These are phyloP conservation scores for Turnera subulata DNA, from an alignment of 345 rosid species.

Conservation along the genomic window DNA sequence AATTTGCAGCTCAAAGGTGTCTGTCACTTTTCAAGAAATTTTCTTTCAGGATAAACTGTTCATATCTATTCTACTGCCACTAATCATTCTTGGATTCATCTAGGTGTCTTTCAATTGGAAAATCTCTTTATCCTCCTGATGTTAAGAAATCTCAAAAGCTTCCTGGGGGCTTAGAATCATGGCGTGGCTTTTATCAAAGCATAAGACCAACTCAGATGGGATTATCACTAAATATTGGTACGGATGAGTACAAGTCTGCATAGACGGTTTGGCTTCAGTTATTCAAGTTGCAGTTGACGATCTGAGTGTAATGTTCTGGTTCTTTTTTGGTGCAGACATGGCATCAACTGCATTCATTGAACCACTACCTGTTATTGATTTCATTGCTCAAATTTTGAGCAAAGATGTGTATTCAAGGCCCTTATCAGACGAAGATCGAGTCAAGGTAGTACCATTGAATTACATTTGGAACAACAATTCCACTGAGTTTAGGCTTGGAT, in stretches of 20 bases:
- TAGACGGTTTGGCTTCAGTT: not conserved
- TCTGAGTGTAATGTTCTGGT: not conserved
- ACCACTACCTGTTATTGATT: conserved; percentile 38
- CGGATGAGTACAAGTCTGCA: not conserved
- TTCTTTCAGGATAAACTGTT: too few relatives aligned
- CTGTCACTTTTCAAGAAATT: too few relatives aligned
- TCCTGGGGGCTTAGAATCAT: conserved; percentile 36
- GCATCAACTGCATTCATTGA: conserved; percentile 34
- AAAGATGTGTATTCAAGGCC: conserved; percentile 35
- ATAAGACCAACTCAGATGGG: conserved; percentile 48
- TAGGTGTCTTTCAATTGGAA: conserved; percentile 32
- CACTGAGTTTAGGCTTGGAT: too few relatives aligned
- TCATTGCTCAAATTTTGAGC: conserved; percentile 32
- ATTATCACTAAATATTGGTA: conserved; percentile 43
- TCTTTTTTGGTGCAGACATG: conserved; percentile 23
- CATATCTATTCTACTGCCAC: not conserved
- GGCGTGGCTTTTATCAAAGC: conserved; percentile 46
- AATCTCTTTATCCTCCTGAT: conserved; percentile 31
- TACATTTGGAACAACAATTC: too few relatives aligned
- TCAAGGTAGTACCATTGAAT: conserved; percentile 22
- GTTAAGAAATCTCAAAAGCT: conserved; percentile 23
- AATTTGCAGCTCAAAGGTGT: conserved; percentile 26
- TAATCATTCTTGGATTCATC: not conserved
- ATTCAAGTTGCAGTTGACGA: not conserved
- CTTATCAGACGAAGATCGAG: conserved; percentile 34